phyloP scores from a whole-genome alignment of 257 asterid genomes.

The Plantago elongata region DNA sequence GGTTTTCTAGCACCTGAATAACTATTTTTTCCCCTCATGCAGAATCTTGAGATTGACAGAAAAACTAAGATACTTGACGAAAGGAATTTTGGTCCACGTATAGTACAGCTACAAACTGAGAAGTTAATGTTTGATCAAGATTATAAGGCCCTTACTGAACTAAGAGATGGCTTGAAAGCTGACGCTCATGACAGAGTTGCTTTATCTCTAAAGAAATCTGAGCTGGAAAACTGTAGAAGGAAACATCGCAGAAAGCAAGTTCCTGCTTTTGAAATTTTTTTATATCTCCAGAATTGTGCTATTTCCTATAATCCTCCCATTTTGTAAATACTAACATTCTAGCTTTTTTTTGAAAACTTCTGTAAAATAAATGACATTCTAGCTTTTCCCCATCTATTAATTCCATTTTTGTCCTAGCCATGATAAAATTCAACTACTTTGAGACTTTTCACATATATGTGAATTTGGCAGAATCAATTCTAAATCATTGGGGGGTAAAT shows the following conservation, averaged over 20 bases:
- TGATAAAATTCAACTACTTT: no score
- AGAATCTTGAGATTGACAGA: slow-evolving; percentile 72
- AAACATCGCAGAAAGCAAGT: slow-evolving; percentile 64
- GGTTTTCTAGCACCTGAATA: slow-evolving; percentile 20
- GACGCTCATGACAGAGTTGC: slow-evolving; percentile 77
- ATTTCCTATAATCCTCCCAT: not conserved
- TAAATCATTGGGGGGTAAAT: no score
- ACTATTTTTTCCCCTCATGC: slow-evolving; percentile 25
- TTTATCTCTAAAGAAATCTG: slow-evolving; percentile 67
- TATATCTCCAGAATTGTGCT: slow-evolving; percentile 10
- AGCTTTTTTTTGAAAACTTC: no score
- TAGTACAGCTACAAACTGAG: slow-evolving; percentile 53
- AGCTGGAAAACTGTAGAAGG: slow-evolving; percentile 69
- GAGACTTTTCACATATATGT: no score
- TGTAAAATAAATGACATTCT: no score
- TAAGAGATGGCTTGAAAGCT: slow-evolving; percentile 65
- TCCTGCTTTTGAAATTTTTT: slow-evolving; percentile 21
- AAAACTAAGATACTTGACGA: slow-evolving; percentile 53
- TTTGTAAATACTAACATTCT: not conserved
- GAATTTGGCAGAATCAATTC: no score
- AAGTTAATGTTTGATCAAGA: slow-evolving; percentile 50
- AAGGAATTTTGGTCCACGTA: slow-evolving; percentile 42
- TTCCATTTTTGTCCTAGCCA: no score
- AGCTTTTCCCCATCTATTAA: no score
- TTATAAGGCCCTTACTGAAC: slow-evolving; percentile 46